Conservation (phyloP, 2,329 filamentous ascomycete genomes). For the Chaetomium sp. region DNA sequence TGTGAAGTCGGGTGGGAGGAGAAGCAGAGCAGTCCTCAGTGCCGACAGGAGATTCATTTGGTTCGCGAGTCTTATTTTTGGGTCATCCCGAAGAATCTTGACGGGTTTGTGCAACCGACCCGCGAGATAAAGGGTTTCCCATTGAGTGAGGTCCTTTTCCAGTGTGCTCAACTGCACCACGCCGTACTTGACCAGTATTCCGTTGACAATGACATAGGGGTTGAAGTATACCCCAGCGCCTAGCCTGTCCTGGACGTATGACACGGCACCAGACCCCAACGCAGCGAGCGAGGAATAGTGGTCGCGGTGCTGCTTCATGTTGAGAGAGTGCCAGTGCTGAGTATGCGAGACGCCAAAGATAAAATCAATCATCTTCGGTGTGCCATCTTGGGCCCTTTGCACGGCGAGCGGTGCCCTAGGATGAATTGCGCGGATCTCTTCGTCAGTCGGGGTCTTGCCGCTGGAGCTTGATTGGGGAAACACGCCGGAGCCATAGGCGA, state of each 20-base stretch:
- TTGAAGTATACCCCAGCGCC: constrained; percentile 98
- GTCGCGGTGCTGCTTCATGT: constrained; percentile 77
- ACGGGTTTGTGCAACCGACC: constrained; percentile 94
- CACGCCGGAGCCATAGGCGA: constrained; percentile 95
- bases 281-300: constrained; percentile 86
- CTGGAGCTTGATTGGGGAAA: constrained; percentile 66
- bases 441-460: constrained; percentile 48
- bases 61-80: constrained; percentile 85
- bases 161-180: constrained; percentile 92
- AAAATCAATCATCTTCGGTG: constrained; percentile 96
- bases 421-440: constrained; percentile 60
- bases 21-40: constrained; percentile 77
- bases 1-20: constrained; percentile 77
- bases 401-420: constrained; percentile 76
- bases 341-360: constrained; percentile 93
- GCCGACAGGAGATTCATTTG: constrained; percentile 94
- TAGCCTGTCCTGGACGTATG: constrained; percentile 76
- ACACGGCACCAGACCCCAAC: constrained; percentile 78
- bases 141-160: constrained; percentile 76
- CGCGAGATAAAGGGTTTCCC: constrained; percentile 94
- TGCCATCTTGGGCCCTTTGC: constrained; percentile 75
- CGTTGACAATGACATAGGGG: constrained; percentile 88
- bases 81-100: constrained; percentile 93
- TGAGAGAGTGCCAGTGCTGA: constrained; percentile 95
- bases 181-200: constrained; percentile 94